Base-by-base conservation (phyloP, 352 stramenopile species). In the Aphanomyces cochlioides region DNA sequence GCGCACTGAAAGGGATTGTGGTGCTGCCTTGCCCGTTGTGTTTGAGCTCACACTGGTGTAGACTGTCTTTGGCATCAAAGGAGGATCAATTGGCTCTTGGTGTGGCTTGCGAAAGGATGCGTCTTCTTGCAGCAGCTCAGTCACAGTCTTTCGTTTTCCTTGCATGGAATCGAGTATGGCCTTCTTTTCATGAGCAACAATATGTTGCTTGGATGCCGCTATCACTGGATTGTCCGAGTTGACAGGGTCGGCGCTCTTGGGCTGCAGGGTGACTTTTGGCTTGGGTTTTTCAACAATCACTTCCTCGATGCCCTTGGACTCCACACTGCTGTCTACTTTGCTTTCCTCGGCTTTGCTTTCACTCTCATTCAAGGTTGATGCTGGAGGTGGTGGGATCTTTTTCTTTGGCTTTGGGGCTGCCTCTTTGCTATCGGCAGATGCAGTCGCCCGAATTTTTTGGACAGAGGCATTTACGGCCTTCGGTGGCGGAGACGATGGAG, bases 61-160 rank as follows among this genome's bases (percentile, higher is more conserved):
- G 67, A 43, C 68, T 73, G 36, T 65, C 71, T 39, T 47, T 72
- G 72, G 3, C 54, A 28, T 21, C 34, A 73, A 13, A 56, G 60
- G 37, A 43, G 79, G 40, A 47, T 74, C 50, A 10, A 28, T 36
- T n/a, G 54, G 40, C 28, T 15, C 5, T 79, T 72, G 54, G 79
- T 74, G 43, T 50, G 10, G 43, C 17, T 50, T 50, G 43, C 43
- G 43, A 37, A 61, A 61, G 28, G 82, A 77, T 0, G 66, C 85
- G 5, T 82, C 82, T 28, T 90, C 83, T 37, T 86, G 87, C 7
- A 92, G 67, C n/a, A 90, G 81, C 37, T 92, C 83, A 57, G 89
- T 82, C 10, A 81, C 88, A 58, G 76, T 90, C 58, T 87, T 89
- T 69, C 87, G 87, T 38, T 85, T 36, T 74, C 50, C 47, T 83